Percentiles rank a stretch among this genome's conserved stretches.
phyloP scores from a whole-genome alignment of 1,139 yeast genomes.

The Trichomonascaceae sp. region DNA sequence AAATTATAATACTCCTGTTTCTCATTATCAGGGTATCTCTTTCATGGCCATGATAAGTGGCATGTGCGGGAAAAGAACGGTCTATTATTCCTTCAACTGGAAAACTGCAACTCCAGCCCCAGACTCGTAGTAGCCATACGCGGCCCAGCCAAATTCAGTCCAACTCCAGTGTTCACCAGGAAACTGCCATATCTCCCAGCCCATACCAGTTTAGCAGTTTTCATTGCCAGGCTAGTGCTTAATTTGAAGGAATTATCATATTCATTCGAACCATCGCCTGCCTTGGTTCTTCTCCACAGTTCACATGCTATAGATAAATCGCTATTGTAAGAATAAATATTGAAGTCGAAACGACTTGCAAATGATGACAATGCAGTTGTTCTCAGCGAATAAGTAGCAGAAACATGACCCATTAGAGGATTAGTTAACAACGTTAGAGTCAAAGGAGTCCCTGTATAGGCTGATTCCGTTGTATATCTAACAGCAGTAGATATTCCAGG shows the following conservation, averaged over 20 bases:
- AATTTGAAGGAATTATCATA: constrained; percentile 67
- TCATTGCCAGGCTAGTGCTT: constrained; percentile 63
- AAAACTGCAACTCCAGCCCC: constrained; percentile 37
- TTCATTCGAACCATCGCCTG: constrained; percentile 6
- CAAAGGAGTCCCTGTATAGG: constrained; percentile 81
- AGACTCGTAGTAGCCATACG: constrained; percentile 30
- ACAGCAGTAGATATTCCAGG: constrained; percentile 66
- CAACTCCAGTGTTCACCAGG: constrained; percentile 69
- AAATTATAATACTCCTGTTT: no score
- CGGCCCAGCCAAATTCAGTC: constrained; percentile 34
- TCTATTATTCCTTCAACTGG: constrained; percentile 16
- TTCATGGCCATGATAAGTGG: no score
- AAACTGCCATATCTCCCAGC: constrained; percentile 83
- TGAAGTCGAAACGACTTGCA: constrained; percentile 82
- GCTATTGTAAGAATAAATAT: constrained; percentile 83
- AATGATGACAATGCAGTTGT: constrained; percentile 73
- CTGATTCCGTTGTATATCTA: constrained; percentile 79
- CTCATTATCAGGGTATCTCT: no score
- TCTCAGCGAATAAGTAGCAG: constrained; percentile 82
- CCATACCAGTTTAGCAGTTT: constrained; percentile 65
- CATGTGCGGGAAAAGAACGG: no score
- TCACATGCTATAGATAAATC: constrained; percentile 85
- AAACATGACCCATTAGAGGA: constrained; percentile 85
- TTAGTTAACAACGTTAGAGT: constrained; percentile 83
- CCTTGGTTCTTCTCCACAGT: constrained; percentile 45